These are phyloP conservation scores for Bruguiera hainesii DNA, from an alignment of 441 rosid species.

Conservation along the genomic window DNA sequence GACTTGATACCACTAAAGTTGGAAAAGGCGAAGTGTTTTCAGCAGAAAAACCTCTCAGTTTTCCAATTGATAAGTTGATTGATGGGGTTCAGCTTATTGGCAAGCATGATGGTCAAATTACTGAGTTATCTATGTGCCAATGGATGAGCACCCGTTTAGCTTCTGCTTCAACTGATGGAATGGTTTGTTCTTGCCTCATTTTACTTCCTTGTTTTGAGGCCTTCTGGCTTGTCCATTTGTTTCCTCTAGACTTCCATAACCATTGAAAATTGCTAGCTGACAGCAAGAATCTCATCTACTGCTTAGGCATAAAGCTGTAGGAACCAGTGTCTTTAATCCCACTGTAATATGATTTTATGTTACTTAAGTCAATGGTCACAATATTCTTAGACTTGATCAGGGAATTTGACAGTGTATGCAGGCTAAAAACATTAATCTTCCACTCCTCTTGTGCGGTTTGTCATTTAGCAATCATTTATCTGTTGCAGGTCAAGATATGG, in stretches of 20 bases:
- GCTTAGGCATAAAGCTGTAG: background rate
- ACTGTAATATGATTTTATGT: no score
- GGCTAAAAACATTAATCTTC: background rate
- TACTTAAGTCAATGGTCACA: background rate
- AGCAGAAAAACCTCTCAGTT: conserved; percentile 62
- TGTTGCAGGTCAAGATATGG: conserved; percentile 91
- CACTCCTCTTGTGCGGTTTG: background rate
- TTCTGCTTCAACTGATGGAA: conserved; percentile 83
- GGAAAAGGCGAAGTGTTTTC: conserved; percentile 56
- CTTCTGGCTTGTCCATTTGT: conserved; percentile 9
- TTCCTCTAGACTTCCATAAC: background rate
- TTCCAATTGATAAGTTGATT: conserved; percentile 22
- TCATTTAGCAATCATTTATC: conserved; percentile 20
- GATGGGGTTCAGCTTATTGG: conserved; percentile 68
- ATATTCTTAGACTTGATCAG: background rate
- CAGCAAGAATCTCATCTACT: conserved; percentile 1
- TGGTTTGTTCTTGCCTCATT: conserved; percentile 42
- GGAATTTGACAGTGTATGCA: background rate
- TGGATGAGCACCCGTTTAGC: conserved; percentile 52
- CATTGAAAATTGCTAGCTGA: background rate
- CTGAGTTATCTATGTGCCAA: conserved; percentile 77
- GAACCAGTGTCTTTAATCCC: background rate
- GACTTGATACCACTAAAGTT: conserved; percentile 47
- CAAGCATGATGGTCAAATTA: conserved; percentile 71
- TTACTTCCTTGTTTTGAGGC: conserved; percentile 4